phyloP scores from a whole-genome alignment of 1,284 basidiomycete species.

The Ganoderma lingzhi region DNA sequence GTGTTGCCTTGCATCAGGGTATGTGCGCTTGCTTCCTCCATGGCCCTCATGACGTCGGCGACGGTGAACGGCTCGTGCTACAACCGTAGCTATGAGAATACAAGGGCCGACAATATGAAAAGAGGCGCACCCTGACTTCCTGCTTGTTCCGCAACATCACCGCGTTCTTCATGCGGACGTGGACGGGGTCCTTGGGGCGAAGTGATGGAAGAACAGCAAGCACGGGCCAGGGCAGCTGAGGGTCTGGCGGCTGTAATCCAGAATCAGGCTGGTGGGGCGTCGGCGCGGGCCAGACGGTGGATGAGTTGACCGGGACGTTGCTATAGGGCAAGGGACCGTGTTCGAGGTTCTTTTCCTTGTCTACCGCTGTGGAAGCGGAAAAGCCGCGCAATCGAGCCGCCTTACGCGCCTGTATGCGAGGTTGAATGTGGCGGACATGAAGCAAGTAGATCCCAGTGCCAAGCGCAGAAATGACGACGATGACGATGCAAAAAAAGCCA shows the following conservation, averaged over 20 bases:
- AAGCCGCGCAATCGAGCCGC: not conserved
- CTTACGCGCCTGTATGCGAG: not conserved
- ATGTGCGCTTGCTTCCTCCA: conserved; percentile 4
- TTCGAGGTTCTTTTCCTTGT: not conserved
- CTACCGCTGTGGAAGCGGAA: not conserved
- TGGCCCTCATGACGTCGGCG: conserved; percentile 7
- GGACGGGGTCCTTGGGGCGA: conserved; percentile 6
- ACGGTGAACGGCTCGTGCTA: conserved; percentile 16
- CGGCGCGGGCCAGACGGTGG: not conserved
- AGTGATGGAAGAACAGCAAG: not conserved
- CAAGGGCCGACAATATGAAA: not conserved
- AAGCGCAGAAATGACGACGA: not conserved
- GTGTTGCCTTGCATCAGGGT: not conserved
- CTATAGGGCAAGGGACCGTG: not conserved
- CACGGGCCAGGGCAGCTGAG: conserved; percentile 12
- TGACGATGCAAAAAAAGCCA: not conserved
- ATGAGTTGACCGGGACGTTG: not conserved
- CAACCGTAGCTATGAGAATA: too few relatives aligned
- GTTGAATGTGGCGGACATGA: not conserved
- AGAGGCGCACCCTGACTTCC: conserved; percentile 4
- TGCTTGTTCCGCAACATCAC: conserved; percentile 1
- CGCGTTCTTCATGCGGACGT: conserved; percentile 2
- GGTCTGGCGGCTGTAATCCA: not conserved
- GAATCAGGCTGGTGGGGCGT: too few relatives aligned
- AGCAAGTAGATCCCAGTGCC: not conserved